phyloP scores from a whole-genome alignment of 2,329 filamentous ascomycete species.

The Exophiala calicioides region DNA sequence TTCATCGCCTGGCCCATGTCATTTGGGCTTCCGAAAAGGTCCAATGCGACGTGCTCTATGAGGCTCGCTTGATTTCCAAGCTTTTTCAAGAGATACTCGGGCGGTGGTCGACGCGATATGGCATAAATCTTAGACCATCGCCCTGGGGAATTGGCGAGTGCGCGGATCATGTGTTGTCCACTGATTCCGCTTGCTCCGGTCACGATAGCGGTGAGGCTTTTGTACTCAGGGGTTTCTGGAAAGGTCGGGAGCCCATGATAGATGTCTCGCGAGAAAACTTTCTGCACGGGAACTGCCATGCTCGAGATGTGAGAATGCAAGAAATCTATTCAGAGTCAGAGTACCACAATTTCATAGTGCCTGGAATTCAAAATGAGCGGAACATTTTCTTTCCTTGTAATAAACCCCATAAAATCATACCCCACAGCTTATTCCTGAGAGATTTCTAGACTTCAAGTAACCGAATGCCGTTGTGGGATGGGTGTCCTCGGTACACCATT shows the following conservation, averaged over 20 bases:
- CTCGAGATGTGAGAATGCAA: too few relatives aligned
- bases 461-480: too few relatives aligned
- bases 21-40: conserved; percentile 34
- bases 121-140: conserved; percentile 56
- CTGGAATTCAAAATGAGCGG: too few relatives aligned
- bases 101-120: conserved; percentile 48
- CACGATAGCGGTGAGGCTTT: conserved; percentile 52
- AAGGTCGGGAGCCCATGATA: conserved; percentile 52
- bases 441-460: too few relatives aligned
- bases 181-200: conserved; percentile 57
- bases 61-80: conserved; percentile 40
- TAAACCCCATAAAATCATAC: too few relatives aligned
- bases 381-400: too few relatives aligned
- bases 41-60: conserved; percentile 44
- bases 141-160: conserved; percentile 42
- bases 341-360: too few relatives aligned
- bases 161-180: conserved; percentile 52
- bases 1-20: conserved; percentile 31
- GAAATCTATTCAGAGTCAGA: too few relatives aligned
- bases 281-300: background rate
- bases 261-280: conserved; percentile 39
- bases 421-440: too few relatives aligned
- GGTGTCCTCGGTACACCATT: too few relatives aligned
- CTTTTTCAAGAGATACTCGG: conserved; percentile 18
- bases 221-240: conserved; percentile 35